Evolutionary conservation across 202 grass and related monocot genomes (phyloP), one percentile per base, ranked within the genome.

Genomic region (Brachypodium distachyon): DNA sequence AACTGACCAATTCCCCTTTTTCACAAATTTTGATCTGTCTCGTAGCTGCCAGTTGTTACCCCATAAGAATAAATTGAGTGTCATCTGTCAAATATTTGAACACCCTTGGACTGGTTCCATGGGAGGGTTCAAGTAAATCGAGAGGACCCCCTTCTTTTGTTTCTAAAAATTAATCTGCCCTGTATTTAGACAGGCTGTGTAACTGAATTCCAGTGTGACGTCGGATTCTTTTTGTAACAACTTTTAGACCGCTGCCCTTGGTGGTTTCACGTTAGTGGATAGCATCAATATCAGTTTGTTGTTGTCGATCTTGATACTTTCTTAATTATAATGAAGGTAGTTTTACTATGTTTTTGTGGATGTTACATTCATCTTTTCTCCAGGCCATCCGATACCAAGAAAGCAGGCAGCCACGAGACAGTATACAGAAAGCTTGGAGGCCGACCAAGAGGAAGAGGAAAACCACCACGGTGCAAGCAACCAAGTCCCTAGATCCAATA

Each of bases 401-500:
- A 26, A 62, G 44, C 1, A 77, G 19, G 44, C 74, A 51, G 0
- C 46, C n/a, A 50, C 73, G 74, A 33, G 76, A 51, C 0, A 43
- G 13, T n/a, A n/a, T n/a, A 18, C 77, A 86, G 12, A 81, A 81
- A 11, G 36, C 51, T 42, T 86, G 78, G 6, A 77, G 2, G 22
- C 32, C 59, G 7, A 77, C 1, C 19, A 81, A 26, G 13, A 77
- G 0, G 32, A 86, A 36, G 16, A 86, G 49, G 6, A 76, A 11
- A 46, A 64, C 6, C 11, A 81, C 16, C 3, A 47, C 11, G 10
- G 34, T 5, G 5, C 66, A 62, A 19, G 47, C 63, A 54, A 86
- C 46, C 9, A 73, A 3, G 31, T 86, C 78, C 78, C 63, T 81
- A 0, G 44, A 63, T 7, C 37, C 72, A 46, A 74, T 3, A 22